These are phyloP conservation scores for Massospora cicadina DNA, from an alignment of 371 early-diverging fungal genomes.

Conservation along the genomic window DNA sequence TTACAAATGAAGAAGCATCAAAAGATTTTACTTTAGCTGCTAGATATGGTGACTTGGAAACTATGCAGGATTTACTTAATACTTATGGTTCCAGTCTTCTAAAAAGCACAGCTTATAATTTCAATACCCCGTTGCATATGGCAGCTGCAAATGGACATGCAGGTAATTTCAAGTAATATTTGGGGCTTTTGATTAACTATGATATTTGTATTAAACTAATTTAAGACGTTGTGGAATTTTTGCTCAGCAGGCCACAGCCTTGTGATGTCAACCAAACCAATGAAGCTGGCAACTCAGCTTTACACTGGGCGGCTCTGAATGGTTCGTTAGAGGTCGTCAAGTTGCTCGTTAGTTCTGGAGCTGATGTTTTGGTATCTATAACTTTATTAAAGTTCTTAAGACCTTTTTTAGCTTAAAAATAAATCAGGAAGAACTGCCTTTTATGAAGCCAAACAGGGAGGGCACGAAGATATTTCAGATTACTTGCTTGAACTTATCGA, in stretches of 20 bases:
- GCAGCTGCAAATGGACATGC: slow-evolving; percentile 66
- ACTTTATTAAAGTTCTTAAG: slow-evolving; percentile 3
- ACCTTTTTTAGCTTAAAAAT: slow-evolving; percentile 33
- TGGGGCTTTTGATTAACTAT: not conserved
- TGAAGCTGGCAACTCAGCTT: slow-evolving; percentile 55
- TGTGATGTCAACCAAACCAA: slow-evolving; percentile 25
- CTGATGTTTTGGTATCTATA: slow-evolving; percentile 37
- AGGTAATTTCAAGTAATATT: slow-evolving; percentile 20
- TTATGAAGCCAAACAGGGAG: slow-evolving; percentile 41
- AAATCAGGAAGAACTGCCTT: slow-evolving; percentile 33
- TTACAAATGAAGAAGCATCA: not conserved
- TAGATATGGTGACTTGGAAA: slow-evolving; percentile 50
- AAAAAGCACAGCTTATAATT: not conserved
- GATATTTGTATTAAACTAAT: not conserved
- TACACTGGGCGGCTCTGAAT: slow-evolving; percentile 80
- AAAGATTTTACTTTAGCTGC: slow-evolving; percentile 26
- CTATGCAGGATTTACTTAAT: slow-evolving; percentile 13
- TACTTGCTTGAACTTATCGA: slow-evolving; percentile 39
- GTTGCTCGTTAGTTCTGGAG: slow-evolving; percentile 34
- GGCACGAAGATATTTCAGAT: slow-evolving; percentile 42
- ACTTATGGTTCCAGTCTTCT: slow-evolving; percentile 2
- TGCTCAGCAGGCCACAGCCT: slow-evolving; percentile 10
- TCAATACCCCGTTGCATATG: slow-evolving; percentile 63
- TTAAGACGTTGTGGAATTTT: slow-evolving; percentile 18
- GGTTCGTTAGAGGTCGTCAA: slow-evolving; percentile 50